Base-by-base conservation (phyloP, 2,329 filamentous ascomycete genomes). In the Pseudogymnoascus sp. region DNA sequence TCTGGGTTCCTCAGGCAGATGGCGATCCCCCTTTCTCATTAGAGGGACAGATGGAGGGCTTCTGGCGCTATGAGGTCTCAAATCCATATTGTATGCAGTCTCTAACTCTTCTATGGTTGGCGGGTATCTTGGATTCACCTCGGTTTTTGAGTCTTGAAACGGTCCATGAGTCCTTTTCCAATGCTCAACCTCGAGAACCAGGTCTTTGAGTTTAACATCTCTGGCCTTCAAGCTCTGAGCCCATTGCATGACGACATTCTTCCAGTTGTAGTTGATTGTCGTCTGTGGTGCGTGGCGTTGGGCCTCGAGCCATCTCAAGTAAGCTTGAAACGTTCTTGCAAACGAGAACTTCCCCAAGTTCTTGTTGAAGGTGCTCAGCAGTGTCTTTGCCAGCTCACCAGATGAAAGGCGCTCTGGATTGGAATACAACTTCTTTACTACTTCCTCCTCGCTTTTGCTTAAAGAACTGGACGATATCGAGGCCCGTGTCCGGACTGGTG, bases 251-350 rank as follows among this genome's bases (percentile, higher is more conserved):
- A 68, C 16, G 1, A 65, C 67, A 56, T 69, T 69, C 6, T 59
- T 60, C 70, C 71, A 72, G 12, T 67, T 49, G 18, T 65, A 62
- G 2, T 66, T 65, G 11, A 65, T 31, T 1, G 59, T 25, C 6
- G 65, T 63, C 25, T 56, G 46, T 14, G 67, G 64, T 3, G 43
- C 16, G 7, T 46, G 42, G 11, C 68, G 68, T 23, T 72, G 69
- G 1, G 68, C 60, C 36, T 71, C 68, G 8, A 72, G 65, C 71
- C 69, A 72, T 14, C 65, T 64, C 38, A 70, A 61, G 37, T 71
- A 72, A 8, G 67, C 61, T 1, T 28, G 59, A n/a, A 70, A 43
- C 1, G 64, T 69, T 8, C 18, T 42, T 9, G 59, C 53, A 28
- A 42, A 56, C 16, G 68, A 64, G 7, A 65, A 64, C 16, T 34